Conservation (phyloP, 331 rosid genomes). For the Prunus yedoensis region DNA sequence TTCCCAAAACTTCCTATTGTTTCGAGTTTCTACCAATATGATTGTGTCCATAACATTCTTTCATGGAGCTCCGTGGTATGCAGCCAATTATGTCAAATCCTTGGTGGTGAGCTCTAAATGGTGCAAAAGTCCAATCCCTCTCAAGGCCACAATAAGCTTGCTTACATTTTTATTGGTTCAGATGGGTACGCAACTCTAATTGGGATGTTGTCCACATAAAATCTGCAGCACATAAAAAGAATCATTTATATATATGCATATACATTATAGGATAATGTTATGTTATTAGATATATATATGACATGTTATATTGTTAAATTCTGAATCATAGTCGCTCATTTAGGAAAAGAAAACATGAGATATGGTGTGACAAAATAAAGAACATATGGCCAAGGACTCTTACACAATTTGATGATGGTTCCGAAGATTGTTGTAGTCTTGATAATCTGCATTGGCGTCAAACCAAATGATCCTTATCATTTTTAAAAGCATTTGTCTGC, state of each 20-base stretch:
- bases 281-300: too few relatives aligned
- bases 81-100: slow-evolving; percentile 46
- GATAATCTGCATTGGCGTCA: too few relatives aligned
- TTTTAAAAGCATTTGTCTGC: slow-evolving; percentile 42
- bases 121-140: slow-evolving; percentile 41
- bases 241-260: background rate
- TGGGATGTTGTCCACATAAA: slow-evolving; percentile 46
- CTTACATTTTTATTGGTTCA: slow-evolving; percentile 42
- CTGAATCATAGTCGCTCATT: too few relatives aligned
- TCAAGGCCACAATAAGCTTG: slow-evolving; percentile 21
- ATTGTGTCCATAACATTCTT: slow-evolving; percentile 28
- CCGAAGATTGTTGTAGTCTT: too few relatives aligned
- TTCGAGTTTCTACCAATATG: slow-evolving; percentile 39
- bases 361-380: too few relatives aligned
- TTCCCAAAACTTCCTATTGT: slow-evolving; percentile 19
- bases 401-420: too few relatives aligned
- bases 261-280: too few relatives aligned
- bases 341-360: too few relatives aligned
- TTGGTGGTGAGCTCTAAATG: slow-evolving; percentile 49
- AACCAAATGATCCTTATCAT: too few relatives aligned
- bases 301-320: too few relatives aligned
- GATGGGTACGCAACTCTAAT: slow-evolving; percentile 41
- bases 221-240: slow-evolving; percentile 22
- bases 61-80: background rate
- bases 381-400: too few relatives aligned